Conservation (phyloP, 371 early-diverging fungal genomes). For the Apophysomyces sp. region DNA sequence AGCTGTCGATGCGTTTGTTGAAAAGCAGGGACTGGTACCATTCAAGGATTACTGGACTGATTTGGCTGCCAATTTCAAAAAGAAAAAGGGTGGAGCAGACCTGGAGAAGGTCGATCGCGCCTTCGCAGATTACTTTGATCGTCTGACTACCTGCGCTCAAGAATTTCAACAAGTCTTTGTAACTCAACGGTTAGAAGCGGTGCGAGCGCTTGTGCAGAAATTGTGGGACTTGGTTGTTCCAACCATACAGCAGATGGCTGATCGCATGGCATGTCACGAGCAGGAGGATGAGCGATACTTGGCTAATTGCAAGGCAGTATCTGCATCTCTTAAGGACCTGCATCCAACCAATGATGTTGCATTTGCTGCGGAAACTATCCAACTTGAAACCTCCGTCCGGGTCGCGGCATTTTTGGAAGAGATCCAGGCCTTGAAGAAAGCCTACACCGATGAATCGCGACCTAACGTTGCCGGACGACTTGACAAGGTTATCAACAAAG, state of each 20-base stretch:
- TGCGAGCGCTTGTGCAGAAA: constrained; percentile 25
- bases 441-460: constrained; percentile 28
- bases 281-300: constrained; percentile 14
- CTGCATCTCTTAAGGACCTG: constrained; percentile 17
- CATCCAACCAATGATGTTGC: constrained; percentile 24
- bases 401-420: constrained; percentile 50
- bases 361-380: constrained; percentile 13
- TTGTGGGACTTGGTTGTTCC: constrained; percentile 40
- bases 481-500: constrained; percentile 64
- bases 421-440: background rate
- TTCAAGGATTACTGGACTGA: constrained; percentile 35
- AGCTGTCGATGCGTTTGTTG: constrained; percentile 28
- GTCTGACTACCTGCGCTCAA: constrained; percentile 10
- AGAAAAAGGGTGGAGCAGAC: constrained; percentile 3
- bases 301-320: constrained; percentile 21
- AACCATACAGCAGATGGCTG: constrained; percentile 40
- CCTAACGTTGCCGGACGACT: constrained; percentile 53
- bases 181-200: constrained; percentile 21
- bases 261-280: constrained; percentile 30
- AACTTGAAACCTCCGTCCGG: constrained; percentile 12
- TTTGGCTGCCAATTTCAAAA: background rate
- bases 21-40: constrained; percentile 22
- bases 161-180: constrained; percentile 32
- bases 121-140: constrained; percentile 50
- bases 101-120: constrained; percentile 56